phyloP scores from a whole-genome alignment of 768 basidiomycete species.

The Leccinum fibrillosum region DNA sequence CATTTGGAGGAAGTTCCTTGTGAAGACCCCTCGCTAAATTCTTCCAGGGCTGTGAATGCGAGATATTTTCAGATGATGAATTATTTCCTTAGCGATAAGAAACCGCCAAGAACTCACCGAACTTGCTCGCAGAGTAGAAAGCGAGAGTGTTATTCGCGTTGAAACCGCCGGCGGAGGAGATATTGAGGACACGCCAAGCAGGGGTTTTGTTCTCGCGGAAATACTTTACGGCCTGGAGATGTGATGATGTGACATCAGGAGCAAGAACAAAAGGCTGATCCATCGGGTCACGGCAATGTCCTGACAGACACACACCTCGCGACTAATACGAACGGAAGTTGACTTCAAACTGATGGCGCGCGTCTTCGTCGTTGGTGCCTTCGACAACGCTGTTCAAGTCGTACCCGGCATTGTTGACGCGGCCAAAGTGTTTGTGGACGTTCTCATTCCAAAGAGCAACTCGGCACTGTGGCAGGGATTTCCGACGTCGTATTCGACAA shows the following conservation, averaged over 20 bases:
- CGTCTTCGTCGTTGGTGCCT: constrained; percentile 22
- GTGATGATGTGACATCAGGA: background rate
- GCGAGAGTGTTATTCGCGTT: constrained; percentile 13
- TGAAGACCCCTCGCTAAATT: constrained; percentile 22
- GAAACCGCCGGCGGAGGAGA: constrained; percentile 22
- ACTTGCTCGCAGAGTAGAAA: constrained; percentile 22
- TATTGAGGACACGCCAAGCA: constrained; percentile 20
- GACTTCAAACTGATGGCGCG: constrained; percentile 27
- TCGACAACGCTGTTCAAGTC: constrained; percentile 25
- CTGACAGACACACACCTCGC: background rate
- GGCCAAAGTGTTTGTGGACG: constrained; percentile 24
- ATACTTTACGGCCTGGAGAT: constrained; percentile 21
- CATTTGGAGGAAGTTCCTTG: constrained; percentile 23
- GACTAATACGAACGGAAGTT: constrained; percentile 28
- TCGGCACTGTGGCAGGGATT: constrained; percentile 13
- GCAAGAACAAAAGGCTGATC: background rate
- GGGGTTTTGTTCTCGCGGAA: constrained; percentile 29
- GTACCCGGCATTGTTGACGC: constrained; percentile 33
- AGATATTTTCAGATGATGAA: background rate
- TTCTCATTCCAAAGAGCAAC: constrained; percentile 19
- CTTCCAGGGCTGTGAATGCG: constrained; percentile 23
- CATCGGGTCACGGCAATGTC: too few species aligned
- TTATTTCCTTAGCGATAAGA: too few species aligned
- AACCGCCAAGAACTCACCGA: constrained; percentile 6
- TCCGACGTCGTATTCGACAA: constrained; percentile 30